Conservation (phyloP, 2,329 filamentous ascomycete species). For the Fusarium sp. region DNA sequence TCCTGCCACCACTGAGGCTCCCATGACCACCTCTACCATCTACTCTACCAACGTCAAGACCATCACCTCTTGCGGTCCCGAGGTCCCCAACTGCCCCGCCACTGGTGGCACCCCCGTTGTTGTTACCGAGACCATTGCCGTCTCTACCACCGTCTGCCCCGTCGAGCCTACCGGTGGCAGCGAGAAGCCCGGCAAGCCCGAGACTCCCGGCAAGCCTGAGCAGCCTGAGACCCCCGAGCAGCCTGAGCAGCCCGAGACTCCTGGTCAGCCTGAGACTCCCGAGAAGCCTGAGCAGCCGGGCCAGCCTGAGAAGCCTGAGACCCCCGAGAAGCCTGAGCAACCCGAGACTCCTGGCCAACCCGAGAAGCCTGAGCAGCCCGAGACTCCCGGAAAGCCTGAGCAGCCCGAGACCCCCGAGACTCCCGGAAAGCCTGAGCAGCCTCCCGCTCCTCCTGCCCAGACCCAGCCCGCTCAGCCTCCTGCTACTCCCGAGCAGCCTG, state of each 20-base stretch:
- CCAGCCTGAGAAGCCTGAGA: slow-evolving; percentile 14
- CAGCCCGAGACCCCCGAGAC: background rate
- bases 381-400: background rate
- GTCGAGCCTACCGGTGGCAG: slow-evolving; percentile 46
- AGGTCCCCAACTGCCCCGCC: slow-evolving; percentile 72
- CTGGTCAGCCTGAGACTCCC: slow-evolving; percentile 5
- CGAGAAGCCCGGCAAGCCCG: slow-evolving; percentile 35
- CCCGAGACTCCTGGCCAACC: slow-evolving; percentile 4
- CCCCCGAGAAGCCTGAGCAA: slow-evolving; percentile 14
- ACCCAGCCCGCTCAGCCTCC: slow-evolving; percentile 8
- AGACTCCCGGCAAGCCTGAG: slow-evolving; percentile 29
- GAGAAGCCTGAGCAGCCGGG: slow-evolving; percentile 14
- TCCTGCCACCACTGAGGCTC: slow-evolving; percentile 53
- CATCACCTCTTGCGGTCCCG: slow-evolving; percentile 70
- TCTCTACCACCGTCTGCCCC: slow-evolving; percentile 58
- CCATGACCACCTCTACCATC: slow-evolving; percentile 65
- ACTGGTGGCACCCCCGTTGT: slow-evolving; percentile 51
- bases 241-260: background rate
- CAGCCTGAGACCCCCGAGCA: background rate
- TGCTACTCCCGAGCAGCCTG: slow-evolving; percentile 3
- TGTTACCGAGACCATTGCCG: slow-evolving; percentile 53
- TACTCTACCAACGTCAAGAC: slow-evolving; percentile 70
- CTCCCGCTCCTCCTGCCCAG: slow-evolving; percentile 23
- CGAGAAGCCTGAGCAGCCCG: background rate
- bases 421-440: slow-evolving; percentile 30